Conservation (phyloP, 2,329 filamentous ascomycete genomes). For the Sporothrix dimorphospora region DNA sequence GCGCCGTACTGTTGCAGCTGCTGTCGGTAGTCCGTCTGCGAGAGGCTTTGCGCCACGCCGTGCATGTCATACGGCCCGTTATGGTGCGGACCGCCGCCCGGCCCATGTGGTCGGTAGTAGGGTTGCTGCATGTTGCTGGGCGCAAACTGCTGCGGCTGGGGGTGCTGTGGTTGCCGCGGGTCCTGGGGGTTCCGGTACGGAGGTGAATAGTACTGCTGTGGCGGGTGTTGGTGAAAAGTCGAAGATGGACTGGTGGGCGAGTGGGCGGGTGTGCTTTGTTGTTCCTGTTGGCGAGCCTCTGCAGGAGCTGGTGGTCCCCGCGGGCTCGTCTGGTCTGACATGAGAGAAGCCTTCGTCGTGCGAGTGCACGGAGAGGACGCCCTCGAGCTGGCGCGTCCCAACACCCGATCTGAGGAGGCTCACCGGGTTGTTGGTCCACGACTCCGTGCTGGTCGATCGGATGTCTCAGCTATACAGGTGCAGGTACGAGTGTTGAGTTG, state of each 20-base stretch:
- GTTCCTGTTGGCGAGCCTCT: neutral
- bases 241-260: neutral
- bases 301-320: neutral
- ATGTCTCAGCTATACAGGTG: neutral
- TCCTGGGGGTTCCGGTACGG: neutral
- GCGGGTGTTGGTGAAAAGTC: neutral
- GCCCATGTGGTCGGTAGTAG: neutral
- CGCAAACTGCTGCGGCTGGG: neutral
- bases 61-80: neutral
- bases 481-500: neutral
- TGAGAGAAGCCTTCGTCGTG: neutral
- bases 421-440: neutral
- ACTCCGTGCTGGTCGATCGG: neutral
- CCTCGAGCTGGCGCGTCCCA: neutral
- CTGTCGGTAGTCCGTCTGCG: neutral
- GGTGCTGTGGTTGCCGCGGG: neutral
- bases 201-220: neutral
- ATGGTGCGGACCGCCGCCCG: neutral
- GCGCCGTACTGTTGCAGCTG: neutral
- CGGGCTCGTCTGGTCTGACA: neutral
- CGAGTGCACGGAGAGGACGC: neutral
- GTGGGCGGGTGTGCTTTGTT: neutral
- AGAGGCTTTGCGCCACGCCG: neutral
- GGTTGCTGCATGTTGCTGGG: conserved; percentile 2
- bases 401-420: neutral